Evolutionary conservation across 306 rosid species (phyloP).

Genomic region (Cucurbita maxima): DNA sequence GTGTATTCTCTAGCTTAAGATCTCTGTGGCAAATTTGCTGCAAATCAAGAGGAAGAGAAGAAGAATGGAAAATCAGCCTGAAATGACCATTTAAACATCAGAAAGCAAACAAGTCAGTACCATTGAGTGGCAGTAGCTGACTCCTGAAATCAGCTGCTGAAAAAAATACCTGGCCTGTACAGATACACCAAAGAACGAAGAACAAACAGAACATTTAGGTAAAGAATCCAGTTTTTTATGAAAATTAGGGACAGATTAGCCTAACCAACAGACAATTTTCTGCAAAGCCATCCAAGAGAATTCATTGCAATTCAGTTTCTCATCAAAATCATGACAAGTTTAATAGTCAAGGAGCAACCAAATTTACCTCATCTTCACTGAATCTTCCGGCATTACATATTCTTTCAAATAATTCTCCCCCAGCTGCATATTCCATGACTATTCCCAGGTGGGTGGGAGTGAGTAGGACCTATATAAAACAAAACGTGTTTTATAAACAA

Average conservation of each 20-base stretch:
- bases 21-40: slow-evolving; percentile 99
- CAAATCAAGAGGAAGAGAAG: neutral
- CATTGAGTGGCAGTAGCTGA: slow-evolving; percentile 91
- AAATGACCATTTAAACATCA: neutral
- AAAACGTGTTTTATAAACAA: neutral
- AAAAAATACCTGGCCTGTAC: slow-evolving; percentile 79
- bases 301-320: neutral
- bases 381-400: slow-evolving; percentile 95
- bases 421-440: slow-evolving; percentile 95
- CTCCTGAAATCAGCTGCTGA: slow-evolving; percentile 92
- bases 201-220: neutral
- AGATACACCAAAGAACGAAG: neutral
- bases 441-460: slow-evolving; percentile 87
- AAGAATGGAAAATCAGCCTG: neutral
- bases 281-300: neutral
- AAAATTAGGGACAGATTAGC: neutral
- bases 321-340: neutral
- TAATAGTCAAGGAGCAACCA: neutral
- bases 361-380: slow-evolving; percentile 82
- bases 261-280: neutral
- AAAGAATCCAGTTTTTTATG: neutral
- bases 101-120: slow-evolving; percentile 20
- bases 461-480: slow-evolving; percentile 41
- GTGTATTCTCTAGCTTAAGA: slow-evolving; percentile 96
- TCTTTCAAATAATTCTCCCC: slow-evolving; percentile 90